Conservation (phyloP, 2,329 filamentous ascomycete species). For the Trichoderma gracile region DNA sequence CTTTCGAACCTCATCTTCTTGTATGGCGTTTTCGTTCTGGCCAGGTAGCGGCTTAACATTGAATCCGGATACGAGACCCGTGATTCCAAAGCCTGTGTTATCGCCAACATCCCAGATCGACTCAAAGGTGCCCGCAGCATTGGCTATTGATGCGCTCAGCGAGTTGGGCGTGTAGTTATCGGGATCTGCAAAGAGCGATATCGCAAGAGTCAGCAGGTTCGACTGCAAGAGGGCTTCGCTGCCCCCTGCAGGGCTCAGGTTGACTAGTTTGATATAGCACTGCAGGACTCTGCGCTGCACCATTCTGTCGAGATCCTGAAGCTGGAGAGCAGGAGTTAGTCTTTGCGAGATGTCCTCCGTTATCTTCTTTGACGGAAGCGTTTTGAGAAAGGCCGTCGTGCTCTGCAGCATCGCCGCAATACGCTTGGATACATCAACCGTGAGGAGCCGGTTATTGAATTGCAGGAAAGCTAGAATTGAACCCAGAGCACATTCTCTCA, state of each 20-base stretch:
- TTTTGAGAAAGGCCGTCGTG: conserved; percentile 85
- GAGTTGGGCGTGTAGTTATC: conserved; percentile 84
- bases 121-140: conserved; percentile 85
- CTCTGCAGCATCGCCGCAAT: conserved; percentile 95
- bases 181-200: conserved; percentile 90
- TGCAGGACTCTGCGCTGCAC: conserved; percentile 89
- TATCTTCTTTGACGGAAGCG: conserved; percentile 77
- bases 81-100: conserved; percentile 92
- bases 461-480: conserved; percentile 90
- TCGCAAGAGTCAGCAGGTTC: conserved; percentile 83
- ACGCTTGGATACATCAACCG: conserved; percentile 89
- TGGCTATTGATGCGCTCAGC: conserved; percentile 87
- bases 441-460: conserved; percentile 88
- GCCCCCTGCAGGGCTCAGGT: conserved; percentile 80
- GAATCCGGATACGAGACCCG: conserved; percentile 78
- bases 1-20: conserved; percentile 48
- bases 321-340: conserved; percentile 79
- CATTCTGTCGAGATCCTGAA: conserved; percentile 90
- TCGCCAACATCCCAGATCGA: conserved; percentile 93
- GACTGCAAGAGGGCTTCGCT: conserved; percentile 87
- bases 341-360: conserved; percentile 84
- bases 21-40: conserved; percentile 57
- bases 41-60: conserved; percentile 69
- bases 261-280: conserved; percentile 90
- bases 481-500: conserved; percentile 89